phyloP scores from a whole-genome alignment of 805 yeast genomes.

The Kregervanrija delftensis region DNA sequence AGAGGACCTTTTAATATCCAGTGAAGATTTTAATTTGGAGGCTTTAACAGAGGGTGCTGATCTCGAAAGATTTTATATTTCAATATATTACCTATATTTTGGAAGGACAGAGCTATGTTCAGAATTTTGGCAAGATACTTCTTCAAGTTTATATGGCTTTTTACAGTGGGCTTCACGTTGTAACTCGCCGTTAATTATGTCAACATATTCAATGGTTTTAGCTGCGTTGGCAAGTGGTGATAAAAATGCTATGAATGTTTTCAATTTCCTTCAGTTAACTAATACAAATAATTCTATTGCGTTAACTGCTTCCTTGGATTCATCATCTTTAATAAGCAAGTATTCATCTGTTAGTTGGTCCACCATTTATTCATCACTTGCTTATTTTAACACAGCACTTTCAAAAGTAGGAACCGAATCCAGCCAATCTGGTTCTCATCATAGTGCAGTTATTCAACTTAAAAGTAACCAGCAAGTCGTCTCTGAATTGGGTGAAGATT shows the following conservation, averaged over 20 bases:
- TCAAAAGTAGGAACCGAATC: slow-evolving; percentile 6
- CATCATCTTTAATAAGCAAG: slow-evolving; percentile 19
- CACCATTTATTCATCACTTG: slow-evolving; percentile 28
- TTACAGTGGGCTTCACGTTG: slow-evolving; percentile 79
- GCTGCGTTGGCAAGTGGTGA: slow-evolving; percentile 66
- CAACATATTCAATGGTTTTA: slow-evolving; percentile 74
- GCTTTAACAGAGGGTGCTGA: slow-evolving; percentile 71
- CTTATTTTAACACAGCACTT: slow-evolving; percentile 26
- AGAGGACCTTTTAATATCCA: slow-evolving; percentile 61
- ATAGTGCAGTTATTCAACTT: background rate
- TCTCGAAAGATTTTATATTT: slow-evolving; percentile 76
- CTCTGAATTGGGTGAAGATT: slow-evolving; percentile 72
- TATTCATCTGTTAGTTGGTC: slow-evolving; percentile 30
- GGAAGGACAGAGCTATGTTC: slow-evolving; percentile 52
- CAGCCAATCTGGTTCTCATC: slow-evolving; percentile 1
- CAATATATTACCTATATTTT: slow-evolving; percentile 62
- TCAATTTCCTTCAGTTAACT: slow-evolving; percentile 37
- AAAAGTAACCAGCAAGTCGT: slow-evolving; percentile 17
- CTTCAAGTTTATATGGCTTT: slow-evolving; percentile 68
- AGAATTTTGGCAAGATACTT: slow-evolving; percentile 63
- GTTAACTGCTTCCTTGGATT: slow-evolving; percentile 5
- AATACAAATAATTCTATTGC: slow-evolving; percentile 14
- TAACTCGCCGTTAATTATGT: slow-evolving; percentile 73
- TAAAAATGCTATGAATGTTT: slow-evolving; percentile 44
- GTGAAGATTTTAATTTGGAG: slow-evolving; percentile 49